phyloP scores from a whole-genome alignment of 164 flowering plant species.

The Dillenia turbinata region DNA sequence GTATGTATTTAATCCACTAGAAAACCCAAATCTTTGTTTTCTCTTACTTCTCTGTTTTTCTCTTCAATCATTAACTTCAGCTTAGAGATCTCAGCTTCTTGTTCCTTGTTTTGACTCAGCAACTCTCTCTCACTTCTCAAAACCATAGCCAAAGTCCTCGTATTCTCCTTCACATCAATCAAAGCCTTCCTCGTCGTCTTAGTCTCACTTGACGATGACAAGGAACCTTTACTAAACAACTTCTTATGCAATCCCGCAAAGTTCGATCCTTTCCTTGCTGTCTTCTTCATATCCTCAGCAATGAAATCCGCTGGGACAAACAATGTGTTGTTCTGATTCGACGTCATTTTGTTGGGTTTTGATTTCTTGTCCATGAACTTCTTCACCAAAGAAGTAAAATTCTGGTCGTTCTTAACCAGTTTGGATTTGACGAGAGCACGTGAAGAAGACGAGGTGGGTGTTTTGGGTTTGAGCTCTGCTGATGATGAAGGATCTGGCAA shows the following conservation, averaged over 20 bases:
- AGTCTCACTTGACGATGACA: not conserved
- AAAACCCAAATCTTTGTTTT: too few relatives aligned
- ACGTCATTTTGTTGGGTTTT: conserved; percentile 17
- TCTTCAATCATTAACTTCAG: conserved; percentile 51
- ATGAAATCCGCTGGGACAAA: conserved; percentile 55
- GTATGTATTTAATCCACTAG: too few relatives aligned
- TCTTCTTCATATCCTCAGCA: conserved; percentile 73
- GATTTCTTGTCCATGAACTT: conserved; percentile 66
- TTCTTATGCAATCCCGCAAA: conserved; percentile 53
- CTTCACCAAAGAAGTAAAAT: conserved; percentile 59
- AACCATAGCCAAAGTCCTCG: conserved; percentile 91
- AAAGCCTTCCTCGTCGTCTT: conserved; percentile 51
- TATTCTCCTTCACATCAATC: conserved; percentile 73
- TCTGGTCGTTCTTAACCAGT: conserved; percentile 35
- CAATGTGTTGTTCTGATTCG: conserved; percentile 17
- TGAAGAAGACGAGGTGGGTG: conserved; percentile 16
- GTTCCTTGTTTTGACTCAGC: conserved; percentile 63
- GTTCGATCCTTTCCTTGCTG: conserved; percentile 40
- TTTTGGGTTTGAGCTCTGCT: conserved; percentile 29
- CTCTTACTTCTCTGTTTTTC: conserved; percentile 56
- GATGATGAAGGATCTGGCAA: conserved; percentile 60
- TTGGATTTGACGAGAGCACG: conserved; percentile 35
- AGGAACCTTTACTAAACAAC: conserved; percentile 53
- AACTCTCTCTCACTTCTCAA: conserved; percentile 94
- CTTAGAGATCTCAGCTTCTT: conserved; percentile 52